These are phyloP conservation scores for Wickerhamomyces canadensis DNA, from an alignment of 805 yeast species.

Conservation along the genomic window DNA sequence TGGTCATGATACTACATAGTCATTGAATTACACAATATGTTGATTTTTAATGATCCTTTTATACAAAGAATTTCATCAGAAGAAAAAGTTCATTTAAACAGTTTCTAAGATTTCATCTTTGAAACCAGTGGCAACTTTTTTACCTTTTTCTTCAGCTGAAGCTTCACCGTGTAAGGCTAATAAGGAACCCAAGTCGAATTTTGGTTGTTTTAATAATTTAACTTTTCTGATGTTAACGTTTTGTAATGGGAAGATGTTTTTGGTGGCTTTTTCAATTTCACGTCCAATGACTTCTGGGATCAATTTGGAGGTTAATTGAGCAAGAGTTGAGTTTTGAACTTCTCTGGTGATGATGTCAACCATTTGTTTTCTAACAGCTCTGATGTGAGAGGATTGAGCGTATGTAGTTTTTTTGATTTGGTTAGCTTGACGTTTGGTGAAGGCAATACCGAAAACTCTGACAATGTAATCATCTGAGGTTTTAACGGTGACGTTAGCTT, in stretches of 20 bases:
- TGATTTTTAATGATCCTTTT: conserved; percentile 1
- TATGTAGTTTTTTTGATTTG: conserved; percentile 97
- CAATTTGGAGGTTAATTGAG: conserved; percentile 95
- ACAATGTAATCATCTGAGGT: conserved; percentile 96
- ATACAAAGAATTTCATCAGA: conserved; percentile 2
- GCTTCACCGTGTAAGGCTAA: conserved; percentile 95
- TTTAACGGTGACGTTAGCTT: conserved; percentile 97
- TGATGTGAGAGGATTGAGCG: conserved; percentile 96
- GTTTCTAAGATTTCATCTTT: conserved; percentile 96
- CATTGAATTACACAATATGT: conserved; percentile 2
- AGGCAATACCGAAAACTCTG: conserved; percentile 95
- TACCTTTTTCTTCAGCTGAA: conserved; percentile 89
- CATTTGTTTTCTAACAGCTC: conserved; percentile 97
- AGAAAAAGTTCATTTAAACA: conserved; percentile 51
- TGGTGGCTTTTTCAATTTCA: conserved; percentile 95
- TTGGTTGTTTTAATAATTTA: conserved; percentile 97
- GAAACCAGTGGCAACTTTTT: conserved; percentile 89
- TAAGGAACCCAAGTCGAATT: conserved; percentile 93
- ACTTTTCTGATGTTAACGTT: conserved; percentile 99
- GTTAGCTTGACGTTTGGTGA: conserved; percentile 96
- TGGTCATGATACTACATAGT: background rate
- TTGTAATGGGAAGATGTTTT: conserved; percentile 94
- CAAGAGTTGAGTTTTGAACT: conserved; percentile 89
- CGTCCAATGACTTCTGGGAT: conserved; percentile 98
- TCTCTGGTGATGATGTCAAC: conserved; percentile 94